Percentiles rank a stretch among this genome's conserved stretches.
phyloP scores from a whole-genome alignment of 352 stramenopile genomes.

The Phytophthora sp. region DNA sequence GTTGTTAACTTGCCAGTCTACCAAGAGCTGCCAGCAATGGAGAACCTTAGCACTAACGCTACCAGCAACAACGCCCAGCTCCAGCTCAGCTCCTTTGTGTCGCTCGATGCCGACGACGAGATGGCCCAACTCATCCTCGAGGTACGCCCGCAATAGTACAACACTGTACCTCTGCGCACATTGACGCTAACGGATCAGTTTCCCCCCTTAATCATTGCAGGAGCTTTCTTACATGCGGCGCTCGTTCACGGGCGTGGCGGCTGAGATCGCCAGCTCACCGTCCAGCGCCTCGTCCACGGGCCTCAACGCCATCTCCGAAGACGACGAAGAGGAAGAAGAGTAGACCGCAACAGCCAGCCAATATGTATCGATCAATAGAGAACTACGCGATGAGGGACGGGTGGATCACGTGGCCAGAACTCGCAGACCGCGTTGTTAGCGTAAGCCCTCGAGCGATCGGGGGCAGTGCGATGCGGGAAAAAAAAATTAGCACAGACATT shows the following conservation, averaged over 20 bases:
- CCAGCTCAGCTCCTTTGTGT: constrained; percentile 84
- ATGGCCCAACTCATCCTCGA: constrained; percentile 82
- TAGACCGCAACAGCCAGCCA: constrained; percentile 18
- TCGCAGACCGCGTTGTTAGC: constrained; percentile 14
- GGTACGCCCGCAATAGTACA: constrained; percentile 38
- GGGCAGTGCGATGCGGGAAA: constrained; percentile 1
- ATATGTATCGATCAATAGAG: constrained; percentile 18
- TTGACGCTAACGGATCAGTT: constrained; percentile 5
- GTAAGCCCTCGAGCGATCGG: background rate
- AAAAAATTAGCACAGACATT: constrained; percentile 21
- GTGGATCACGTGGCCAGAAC: constrained; percentile 19
- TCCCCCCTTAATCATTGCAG: constrained; percentile 28
- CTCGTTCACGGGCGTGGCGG: constrained; percentile 70
- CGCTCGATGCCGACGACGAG: constrained; percentile 74
- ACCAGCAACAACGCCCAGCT: constrained; percentile 54
- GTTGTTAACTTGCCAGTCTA: constrained; percentile 8
- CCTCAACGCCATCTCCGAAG: constrained; percentile 78
- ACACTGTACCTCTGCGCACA: background rate
- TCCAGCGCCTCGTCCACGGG: constrained; percentile 59
- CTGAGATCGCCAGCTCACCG: constrained; percentile 72
- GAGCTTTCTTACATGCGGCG: constrained; percentile 73
- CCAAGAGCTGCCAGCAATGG: constrained; percentile 31
- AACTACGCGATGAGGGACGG: constrained; percentile 18
- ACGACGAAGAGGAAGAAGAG: constrained; percentile 64
- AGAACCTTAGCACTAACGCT: constrained; percentile 29